Base-by-base conservation (phyloP, 116 monocot genomes). In the Papilionanthe hybrid region DNA sequence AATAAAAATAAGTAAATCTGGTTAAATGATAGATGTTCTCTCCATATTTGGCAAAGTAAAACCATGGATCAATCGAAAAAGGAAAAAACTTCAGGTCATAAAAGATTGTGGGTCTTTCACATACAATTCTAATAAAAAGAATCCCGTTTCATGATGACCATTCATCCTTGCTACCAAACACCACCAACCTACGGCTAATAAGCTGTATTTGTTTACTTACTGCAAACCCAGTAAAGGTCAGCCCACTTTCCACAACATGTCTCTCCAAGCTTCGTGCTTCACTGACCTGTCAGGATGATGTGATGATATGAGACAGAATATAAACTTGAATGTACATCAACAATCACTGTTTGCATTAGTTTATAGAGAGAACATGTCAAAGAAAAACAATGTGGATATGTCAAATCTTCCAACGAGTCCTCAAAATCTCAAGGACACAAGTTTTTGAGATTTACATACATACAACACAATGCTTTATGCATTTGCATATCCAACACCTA, bases 221-320 rank as follows among this genome's bases (percentile, higher is more conserved):
- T 79, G 92, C 99, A 92, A 99, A 95, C 80, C 99, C 99, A 89
- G 95, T 84, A 93, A 99, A 99, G 66, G 82, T 84, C 75, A 99
- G 81, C 75, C 78, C 89, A 85, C 74, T 87, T 83, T 99, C 99
- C 78, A 99, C 99, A 45, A 80, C 55, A 79, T 99, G 91, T 82
- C 99, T 88, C n/a, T 99, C 95, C 85, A 99, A 81, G 85, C 82
- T 91, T 89, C 99, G 95, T 71, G 90, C 99, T 87, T 99, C 99
- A 87, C 90, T 93, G 47, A 99, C 93, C 95, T 96, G 86, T 78
- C 63, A 37, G 60, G 28, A 37, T 71, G 37, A 71, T 71, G 22
- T 65, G 32, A 53, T 53, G 53, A 73, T n/a, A 73, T 42, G 23
- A 73, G 56, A 9, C 41, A 60, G 58, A 82, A 50, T 29, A 8